These are phyloP conservation scores for Lotus japonicus DNA, from an alignment of 306 rosid genomes.

Conservation along the genomic window DNA sequence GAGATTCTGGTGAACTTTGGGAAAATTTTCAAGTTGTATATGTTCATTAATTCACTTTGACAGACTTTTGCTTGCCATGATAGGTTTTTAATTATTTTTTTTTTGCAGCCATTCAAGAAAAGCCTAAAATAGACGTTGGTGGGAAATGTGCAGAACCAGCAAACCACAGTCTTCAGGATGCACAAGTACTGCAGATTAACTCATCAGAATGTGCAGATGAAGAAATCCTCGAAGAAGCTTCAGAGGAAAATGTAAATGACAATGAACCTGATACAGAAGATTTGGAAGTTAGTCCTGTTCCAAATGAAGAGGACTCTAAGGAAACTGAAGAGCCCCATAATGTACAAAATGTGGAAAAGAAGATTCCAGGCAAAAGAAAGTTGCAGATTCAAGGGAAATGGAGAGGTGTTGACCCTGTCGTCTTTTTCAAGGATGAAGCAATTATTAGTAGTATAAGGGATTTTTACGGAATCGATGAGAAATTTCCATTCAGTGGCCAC, in stretches of 20 bases:
- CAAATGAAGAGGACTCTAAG: conserved; percentile 33
- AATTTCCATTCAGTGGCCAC: conserved; percentile 73
- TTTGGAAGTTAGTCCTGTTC: conserved; percentile 28
- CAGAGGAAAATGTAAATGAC: conserved; percentile 44
- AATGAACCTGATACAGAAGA: conserved; percentile 30
- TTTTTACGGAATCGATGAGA: conserved; percentile 74
- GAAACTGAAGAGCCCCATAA: conserved; percentile 31
- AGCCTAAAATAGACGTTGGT: conserved; percentile 23
- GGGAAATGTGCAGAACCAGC: conserved; percentile 19
- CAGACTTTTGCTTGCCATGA: conserved; percentile 4
- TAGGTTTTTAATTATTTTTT: conserved; percentile 11
- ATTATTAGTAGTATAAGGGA: conserved; percentile 60
- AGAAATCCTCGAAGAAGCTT: conserved; percentile 34
- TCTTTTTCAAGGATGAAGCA: conserved; percentile 76
- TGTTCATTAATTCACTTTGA: conserved; percentile 2
- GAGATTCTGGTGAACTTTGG: background rate
- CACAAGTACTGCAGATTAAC: conserved; percentile 25
- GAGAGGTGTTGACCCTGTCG: conserved; percentile 97
- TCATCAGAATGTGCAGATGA: conserved; percentile 37
- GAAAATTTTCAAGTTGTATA: background rate
- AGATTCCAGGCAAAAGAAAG: conserved; percentile 60
- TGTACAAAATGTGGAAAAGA: conserved; percentile 30
- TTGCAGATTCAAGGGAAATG: conserved; percentile 81
- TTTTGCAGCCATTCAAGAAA: conserved; percentile 43
- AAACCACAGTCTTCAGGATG: conserved; percentile 34